These are phyloP conservation scores for Alloascoidea africana DNA, from an alignment of 805 yeast genomes.

Conservation along the genomic window DNA sequence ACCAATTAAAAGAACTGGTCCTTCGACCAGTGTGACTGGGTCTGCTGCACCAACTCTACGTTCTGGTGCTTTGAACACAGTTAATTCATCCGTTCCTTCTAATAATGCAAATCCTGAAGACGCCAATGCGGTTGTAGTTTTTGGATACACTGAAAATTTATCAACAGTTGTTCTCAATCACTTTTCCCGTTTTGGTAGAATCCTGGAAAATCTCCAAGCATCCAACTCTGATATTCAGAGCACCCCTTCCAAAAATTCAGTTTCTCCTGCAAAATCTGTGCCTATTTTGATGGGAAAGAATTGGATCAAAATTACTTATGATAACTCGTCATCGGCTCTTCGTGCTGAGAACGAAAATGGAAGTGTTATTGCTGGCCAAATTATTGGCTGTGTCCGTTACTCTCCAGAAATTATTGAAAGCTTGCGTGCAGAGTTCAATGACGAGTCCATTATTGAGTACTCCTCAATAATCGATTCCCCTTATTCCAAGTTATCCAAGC, in stretches of 20 bases:
- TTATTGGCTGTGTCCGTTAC: slow-evolving; percentile 59
- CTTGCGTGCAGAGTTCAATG: slow-evolving; percentile 16
- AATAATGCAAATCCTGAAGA: slow-evolving; percentile 5
- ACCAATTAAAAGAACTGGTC: background rate
- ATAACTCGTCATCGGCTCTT: slow-evolving; percentile 55
- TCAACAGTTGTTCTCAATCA: slow-evolving; percentile 53
- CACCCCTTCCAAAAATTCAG: slow-evolving; percentile 5
- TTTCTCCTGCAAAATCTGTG: slow-evolving; percentile 17
- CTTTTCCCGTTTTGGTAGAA: slow-evolving; percentile 66
- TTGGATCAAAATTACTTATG: slow-evolving; percentile 87
- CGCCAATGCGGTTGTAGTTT: slow-evolving; percentile 64
- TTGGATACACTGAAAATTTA: slow-evolving; percentile 75
- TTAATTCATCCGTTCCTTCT: background rate
- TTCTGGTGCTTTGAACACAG: background rate
- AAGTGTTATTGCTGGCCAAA: slow-evolving; percentile 42
- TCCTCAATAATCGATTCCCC: slow-evolving; percentile 5
- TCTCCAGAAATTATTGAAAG: slow-evolving; percentile 45
- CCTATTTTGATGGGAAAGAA: slow-evolving; percentile 78
- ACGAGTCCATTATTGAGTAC: slow-evolving; percentile 3
- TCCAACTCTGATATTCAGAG: slow-evolving; percentile 12
- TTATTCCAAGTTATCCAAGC: slow-evolving; percentile 4
- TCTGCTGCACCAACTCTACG: background rate
- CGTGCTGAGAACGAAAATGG: slow-evolving; percentile 85
- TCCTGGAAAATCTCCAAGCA: slow-evolving; percentile 58
- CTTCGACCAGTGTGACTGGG: background rate